A percentile compares a stretch with the other conserved stretches of the same genome.
Conservation (phyloP, 306 rosid species). For the Mucuna pruriens region DNA sequence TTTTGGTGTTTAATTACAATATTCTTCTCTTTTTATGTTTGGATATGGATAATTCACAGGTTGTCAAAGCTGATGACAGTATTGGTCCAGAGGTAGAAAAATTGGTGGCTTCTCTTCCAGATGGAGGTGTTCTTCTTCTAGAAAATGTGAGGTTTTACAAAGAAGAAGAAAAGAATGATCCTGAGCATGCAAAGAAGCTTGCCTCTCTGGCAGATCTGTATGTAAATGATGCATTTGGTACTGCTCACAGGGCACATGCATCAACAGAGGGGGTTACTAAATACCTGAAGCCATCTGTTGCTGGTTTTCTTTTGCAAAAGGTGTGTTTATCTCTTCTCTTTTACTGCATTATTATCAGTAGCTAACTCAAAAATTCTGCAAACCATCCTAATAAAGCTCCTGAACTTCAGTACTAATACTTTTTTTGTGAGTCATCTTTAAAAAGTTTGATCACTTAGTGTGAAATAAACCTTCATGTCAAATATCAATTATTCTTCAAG, state of each 20-base stretch:
- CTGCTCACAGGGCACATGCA: slow-evolving; percentile 99
- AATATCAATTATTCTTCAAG: slow-evolving; percentile 3
- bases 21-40: slow-evolving; percentile 28
- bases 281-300: slow-evolving; percentile 94
- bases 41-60: slow-evolving; percentile 52
- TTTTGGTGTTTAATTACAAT: slow-evolving; percentile 28
- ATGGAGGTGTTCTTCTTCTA: slow-evolving; percentile 91
- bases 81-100: slow-evolving; percentile 96
- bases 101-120: slow-evolving; percentile 83
- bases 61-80: slow-evolving; percentile 90
- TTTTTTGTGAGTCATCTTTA: slow-evolving; percentile 1
- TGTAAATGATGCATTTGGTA: slow-evolving; percentile 98
- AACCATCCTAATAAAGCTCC: slow-evolving; percentile 3
- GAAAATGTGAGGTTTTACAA: slow-evolving; percentile 98
- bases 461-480: slow-evolving; percentile 20
- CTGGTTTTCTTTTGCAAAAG: slow-evolving; percentile 99
- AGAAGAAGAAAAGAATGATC: slow-evolving; percentile 98
- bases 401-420: neutral
- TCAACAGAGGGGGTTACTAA: slow-evolving; percentile 99
- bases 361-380: neutral
- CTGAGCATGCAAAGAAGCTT: slow-evolving; percentile 94
- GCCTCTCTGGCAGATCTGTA: slow-evolving; percentile 89
- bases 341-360: neutral
- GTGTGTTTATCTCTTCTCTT: slow-evolving; percentile 45
- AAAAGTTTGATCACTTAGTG: neutral